Evolutionary conservation across 2,329 filamentous ascomycete species (phyloP).

Genomic region (Clonostachys byssicola): DNA sequence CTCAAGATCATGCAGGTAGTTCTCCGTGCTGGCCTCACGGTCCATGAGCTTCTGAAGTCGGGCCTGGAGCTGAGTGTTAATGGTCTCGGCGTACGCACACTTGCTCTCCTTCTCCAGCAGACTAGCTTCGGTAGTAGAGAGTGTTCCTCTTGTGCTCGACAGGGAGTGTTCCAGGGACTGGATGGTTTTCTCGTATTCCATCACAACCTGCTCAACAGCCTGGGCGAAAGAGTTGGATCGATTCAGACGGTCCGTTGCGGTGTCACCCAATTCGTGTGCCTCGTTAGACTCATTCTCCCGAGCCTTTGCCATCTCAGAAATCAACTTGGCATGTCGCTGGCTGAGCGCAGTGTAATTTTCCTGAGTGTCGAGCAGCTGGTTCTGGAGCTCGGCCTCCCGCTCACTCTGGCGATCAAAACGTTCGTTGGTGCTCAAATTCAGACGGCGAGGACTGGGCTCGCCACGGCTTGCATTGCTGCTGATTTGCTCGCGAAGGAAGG

Average conservation of each 20-base stretch:
- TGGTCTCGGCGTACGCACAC: constrained; percentile 87
- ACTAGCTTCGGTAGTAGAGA: constrained; percentile 80
- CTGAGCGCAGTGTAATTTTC: constrained; percentile 93
- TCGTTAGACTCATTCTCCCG: constrained; percentile 66
- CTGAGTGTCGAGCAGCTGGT: constrained; percentile 86
- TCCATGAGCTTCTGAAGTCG: constrained; percentile 92
- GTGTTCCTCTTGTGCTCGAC: constrained; percentile 77
- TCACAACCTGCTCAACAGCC: constrained; percentile 90
- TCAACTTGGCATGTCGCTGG: constrained; percentile 90
- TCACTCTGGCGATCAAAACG: constrained; percentile 76
- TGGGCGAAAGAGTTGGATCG: constrained; percentile 94
- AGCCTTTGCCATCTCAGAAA: constrained; percentile 86
- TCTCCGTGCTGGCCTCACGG: constrained; percentile 86
- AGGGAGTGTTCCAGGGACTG: constrained; percentile 89
- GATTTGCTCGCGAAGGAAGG: constrained; percentile 91
- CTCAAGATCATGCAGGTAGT: constrained; percentile 89
- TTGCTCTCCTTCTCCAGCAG: constrained; percentile 92
- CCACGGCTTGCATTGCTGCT: constrained; percentile 68
- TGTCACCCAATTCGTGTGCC: constrained; percentile 62
- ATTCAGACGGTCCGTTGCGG: constrained; percentile 81
- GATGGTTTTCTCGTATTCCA: constrained; percentile 99
- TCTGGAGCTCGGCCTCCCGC: constrained; percentile 85
- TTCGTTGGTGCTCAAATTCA: constrained; percentile 54
- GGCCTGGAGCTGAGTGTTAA: constrained; percentile 83
- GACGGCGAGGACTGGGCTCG: constrained; percentile 50